These are phyloP conservation scores for Coelastrella sp. DNA, from an alignment of 139 green algal genomes.

Conservation along the genomic window DNA sequence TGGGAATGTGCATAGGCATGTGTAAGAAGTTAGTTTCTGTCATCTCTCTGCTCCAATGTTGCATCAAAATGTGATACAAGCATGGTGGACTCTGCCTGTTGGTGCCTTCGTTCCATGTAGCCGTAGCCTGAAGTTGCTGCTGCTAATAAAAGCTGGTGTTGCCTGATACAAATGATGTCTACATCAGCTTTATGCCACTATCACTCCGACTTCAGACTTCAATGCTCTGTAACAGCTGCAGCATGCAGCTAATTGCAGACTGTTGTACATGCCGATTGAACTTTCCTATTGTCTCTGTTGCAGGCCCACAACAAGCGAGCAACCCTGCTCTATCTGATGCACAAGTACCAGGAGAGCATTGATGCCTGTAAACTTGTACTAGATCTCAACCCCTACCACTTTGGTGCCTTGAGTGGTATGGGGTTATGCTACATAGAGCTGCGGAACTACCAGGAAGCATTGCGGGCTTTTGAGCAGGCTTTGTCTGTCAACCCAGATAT, in stretches of 20 bases:
- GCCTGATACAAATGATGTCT: too few species aligned
- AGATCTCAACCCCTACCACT: slow-evolving; percentile 77
- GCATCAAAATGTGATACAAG: too few species aligned
- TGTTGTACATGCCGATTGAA: too few species aligned
- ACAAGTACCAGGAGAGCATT: slow-evolving; percentile 64
- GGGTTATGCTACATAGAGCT: slow-evolving; percentile 70
- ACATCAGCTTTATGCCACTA: too few species aligned
- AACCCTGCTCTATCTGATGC: slow-evolving; percentile 74
- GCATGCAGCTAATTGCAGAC: too few species aligned
- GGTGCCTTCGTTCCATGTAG: too few species aligned
- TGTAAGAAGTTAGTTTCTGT: background rate
- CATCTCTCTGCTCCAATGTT: too few species aligned
- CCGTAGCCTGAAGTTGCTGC: too few species aligned
- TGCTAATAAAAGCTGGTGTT: too few species aligned
- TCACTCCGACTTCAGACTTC: too few species aligned
- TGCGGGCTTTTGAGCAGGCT: slow-evolving; percentile 67
- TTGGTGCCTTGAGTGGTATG: slow-evolving; percentile 74
- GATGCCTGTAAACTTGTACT: slow-evolving; percentile 59
- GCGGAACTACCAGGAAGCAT: slow-evolving; percentile 46
- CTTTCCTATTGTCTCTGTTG: background rate
- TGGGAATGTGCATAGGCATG: background rate
- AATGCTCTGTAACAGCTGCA: too few species aligned
- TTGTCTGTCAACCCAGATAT: slow-evolving; percentile 69
- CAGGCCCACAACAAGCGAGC: slow-evolving; percentile 83
- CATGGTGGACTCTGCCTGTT: too few species aligned